Evolutionary conservation across 192 early-diverging fungal genomes (phyloP).

Genomic region (Coemansia sp.): DNA sequence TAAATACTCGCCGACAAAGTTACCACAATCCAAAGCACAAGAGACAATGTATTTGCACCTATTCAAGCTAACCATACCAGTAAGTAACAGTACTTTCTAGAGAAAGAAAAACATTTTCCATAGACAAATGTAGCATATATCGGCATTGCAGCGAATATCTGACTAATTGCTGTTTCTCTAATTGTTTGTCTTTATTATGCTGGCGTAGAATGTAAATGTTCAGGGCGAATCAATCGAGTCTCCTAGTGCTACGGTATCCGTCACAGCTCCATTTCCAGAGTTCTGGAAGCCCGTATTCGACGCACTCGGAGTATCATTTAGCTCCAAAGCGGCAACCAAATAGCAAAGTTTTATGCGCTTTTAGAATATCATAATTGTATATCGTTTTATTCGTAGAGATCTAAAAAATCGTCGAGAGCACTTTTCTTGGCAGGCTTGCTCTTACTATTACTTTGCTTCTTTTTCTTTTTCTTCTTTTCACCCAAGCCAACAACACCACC

Average conservation of each 20-base stretch:
- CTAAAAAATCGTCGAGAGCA: conserved; percentile 1
- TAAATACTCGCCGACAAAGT: conserved; percentile 6
- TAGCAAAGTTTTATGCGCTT: too few species aligned
- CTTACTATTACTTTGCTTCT: neutral
- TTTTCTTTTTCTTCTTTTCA: conserved; percentile 1
- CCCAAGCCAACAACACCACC: neutral
- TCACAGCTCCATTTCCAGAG: conserved; percentile 30
- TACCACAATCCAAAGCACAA: neutral
- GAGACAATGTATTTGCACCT: conserved; percentile 20
- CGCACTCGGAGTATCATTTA: conserved; percentile 6
- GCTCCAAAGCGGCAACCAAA: neutral
- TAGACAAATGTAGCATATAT: too few species aligned
- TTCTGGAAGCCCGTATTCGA: conserved; percentile 24
- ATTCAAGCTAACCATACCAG: conserved; percentile 11
- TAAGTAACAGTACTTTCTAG: neutral
- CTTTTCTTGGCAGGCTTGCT: conserved; percentile 7
- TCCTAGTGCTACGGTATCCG: neutral
- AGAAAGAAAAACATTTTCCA: too few species aligned
- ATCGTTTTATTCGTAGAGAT: conserved; percentile 12
- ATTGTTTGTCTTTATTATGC: neutral
- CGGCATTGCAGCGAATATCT: too few species aligned
- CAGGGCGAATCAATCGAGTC: neutral
- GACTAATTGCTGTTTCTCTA: too few species aligned
- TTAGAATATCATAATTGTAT: too few species aligned
- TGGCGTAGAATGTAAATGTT: conserved; percentile 7